Conservation (phyloP, 805 yeast genomes). For the Pichia heedii region DNA sequence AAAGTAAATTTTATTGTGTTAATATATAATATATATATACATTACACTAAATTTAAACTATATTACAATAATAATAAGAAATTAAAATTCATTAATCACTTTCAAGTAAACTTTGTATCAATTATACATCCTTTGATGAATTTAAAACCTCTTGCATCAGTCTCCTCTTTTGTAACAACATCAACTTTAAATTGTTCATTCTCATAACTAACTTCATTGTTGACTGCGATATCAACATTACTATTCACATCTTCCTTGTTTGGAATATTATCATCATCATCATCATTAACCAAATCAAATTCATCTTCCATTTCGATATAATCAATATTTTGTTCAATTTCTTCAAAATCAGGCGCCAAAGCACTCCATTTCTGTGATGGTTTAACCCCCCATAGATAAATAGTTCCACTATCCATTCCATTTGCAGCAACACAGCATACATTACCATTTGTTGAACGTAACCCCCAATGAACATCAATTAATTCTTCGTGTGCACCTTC, state of each 20-base stretch:
- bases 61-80: background rate
- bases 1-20: background rate
- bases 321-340: conserved; percentile 83
- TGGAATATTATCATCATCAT: conserved; percentile 57
- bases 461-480: conserved; percentile 69
- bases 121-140: conserved; percentile 50
- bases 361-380: conserved; percentile 95
- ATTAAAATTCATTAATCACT: background rate
- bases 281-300: conserved; percentile 64
- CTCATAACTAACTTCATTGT: conserved; percentile 45
- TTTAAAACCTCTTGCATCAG: conserved; percentile 68
- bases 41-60: background rate
- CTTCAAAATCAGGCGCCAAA: conserved; percentile 91
- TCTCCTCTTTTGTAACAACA: conserved; percentile 50
- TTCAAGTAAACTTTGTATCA: conserved; percentile 13
- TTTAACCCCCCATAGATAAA: conserved; percentile 73
- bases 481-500: conserved; percentile 90
- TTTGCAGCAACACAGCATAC: conserved; percentile 71
- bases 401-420: conserved; percentile 76
- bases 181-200: conserved; percentile 59
- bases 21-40: background rate
- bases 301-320: conserved; percentile 88
- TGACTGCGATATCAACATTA: no score
- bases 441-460: conserved; percentile 37
- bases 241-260: background rate